A percentile compares a stretch with the other conserved stretches of the same genome.
Evolutionary conservation across 2,329 filamentous ascomycete genomes (phyloP).

Genomic region (Epicoccum sorghinum): DNA sequence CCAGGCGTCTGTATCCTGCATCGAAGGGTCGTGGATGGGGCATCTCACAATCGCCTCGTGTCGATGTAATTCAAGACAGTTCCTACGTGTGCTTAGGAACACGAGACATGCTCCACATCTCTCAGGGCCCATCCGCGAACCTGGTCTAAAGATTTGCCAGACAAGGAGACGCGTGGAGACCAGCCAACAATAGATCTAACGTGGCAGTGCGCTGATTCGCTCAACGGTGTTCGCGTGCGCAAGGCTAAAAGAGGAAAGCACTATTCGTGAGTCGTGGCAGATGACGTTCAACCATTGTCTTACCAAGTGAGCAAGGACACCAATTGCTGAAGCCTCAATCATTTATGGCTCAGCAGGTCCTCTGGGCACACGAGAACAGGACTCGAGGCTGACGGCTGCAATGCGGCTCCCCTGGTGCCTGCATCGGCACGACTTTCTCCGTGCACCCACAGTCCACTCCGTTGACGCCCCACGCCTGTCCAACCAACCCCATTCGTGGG

Average conservation of each 20-base stretch:
- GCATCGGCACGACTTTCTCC: constrained; percentile 22
- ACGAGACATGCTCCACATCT: constrained; percentile 5
- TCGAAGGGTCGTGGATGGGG: neutral
- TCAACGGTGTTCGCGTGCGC: neutral
- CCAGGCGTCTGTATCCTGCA: constrained; percentile 3
- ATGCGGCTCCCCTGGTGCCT: constrained; percentile 18
- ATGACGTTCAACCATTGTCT: neutral
- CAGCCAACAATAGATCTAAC: constrained; percentile 7
- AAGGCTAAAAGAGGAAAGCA: constrained; percentile 2
- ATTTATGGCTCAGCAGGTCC: neutral
- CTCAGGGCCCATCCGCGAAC: constrained; percentile 3
- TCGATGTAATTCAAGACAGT: neutral
- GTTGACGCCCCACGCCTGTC: constrained; percentile 20
- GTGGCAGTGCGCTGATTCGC: constrained; percentile 7
- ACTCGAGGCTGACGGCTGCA: neutral
- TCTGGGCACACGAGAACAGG: constrained; percentile 11
- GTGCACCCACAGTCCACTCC: constrained; percentile 17
- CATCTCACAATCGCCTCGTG: constrained; percentile 1
- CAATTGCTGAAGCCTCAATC: neutral
- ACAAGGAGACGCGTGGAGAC: constrained; percentile 9
- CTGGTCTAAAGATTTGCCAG: constrained; percentile 12
- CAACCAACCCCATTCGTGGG: constrained; percentile 4
- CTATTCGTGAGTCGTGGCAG: neutral
- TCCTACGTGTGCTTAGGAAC: neutral
- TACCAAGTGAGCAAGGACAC: neutral